Evolutionary conservation across 139 green algal species (phyloP).

Genomic region (Closterium sp.): DNA sequence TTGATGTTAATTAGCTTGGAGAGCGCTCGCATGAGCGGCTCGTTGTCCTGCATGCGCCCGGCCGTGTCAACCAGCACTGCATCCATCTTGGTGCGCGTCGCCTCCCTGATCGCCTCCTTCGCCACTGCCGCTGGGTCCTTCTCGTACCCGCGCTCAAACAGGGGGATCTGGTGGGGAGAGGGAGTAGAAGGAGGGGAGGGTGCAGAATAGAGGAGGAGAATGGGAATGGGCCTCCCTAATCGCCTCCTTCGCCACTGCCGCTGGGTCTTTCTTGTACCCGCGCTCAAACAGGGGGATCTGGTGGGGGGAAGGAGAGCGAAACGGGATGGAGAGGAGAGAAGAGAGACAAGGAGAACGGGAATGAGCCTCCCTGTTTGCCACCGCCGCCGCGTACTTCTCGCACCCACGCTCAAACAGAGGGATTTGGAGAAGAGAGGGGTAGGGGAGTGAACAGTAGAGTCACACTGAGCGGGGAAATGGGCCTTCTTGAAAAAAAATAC

Average conservation of each 20-base stretch:
- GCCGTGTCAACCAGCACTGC: conserved; percentile 74
- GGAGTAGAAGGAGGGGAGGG: not conserved
- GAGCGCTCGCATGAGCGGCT: conserved; percentile 99
- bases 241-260: conserved; percentile 84
- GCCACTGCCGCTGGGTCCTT: conserved; percentile 94
- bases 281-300: conserved; percentile 92
- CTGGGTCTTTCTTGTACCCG: conserved; percentile 98
- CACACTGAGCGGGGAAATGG: too few relatives aligned
- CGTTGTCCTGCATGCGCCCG: conserved; percentile 72
- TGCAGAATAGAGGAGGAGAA: too few relatives aligned
- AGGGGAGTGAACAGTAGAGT: too few relatives aligned
- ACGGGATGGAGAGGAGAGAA: too few relatives aligned
- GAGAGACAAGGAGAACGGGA: conserved; percentile 47
- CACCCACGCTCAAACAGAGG: too few relatives aligned
- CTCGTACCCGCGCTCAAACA: conserved; percentile 98
- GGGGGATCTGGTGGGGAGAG: conserved; percentile 73
- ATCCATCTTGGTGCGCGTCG: conserved; percentile 67
- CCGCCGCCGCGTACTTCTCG: too few relatives aligned
- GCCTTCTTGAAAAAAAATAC: too few relatives aligned
- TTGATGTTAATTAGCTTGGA: conserved; percentile 92
- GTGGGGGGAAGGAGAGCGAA: too few relatives aligned
- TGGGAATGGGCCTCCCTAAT: conserved; percentile 82
- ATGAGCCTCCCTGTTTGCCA: too few relatives aligned
- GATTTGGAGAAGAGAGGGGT: too few relatives aligned
- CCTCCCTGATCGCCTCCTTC: conserved; percentile 81